Evolutionary conservation across 169 alveolate species (phyloP).

Genomic region (Plasmodium billcollinsi): DNA sequence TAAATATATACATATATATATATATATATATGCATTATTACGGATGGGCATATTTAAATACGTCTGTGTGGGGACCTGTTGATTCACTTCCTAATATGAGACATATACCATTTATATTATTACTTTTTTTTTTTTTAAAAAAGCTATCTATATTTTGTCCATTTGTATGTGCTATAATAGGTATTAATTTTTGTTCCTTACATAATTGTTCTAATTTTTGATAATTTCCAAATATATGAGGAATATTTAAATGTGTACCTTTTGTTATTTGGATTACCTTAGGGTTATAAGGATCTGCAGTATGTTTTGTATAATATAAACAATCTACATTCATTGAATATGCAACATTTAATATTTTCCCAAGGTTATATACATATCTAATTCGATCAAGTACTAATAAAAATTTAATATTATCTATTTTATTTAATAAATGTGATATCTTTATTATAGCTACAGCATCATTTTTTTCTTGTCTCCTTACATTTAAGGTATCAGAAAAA

Average conservation of each 20-base stretch:
- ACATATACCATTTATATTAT: conserved; percentile 43
- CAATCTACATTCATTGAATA: conserved; percentile 81
- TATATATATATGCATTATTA: neutral
- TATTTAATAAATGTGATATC: conserved; percentile 9
- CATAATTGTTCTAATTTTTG: conserved; percentile 79
- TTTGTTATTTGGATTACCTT: conserved; percentile 84
- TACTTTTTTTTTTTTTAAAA: conserved; percentile 4
- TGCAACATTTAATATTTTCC: conserved; percentile 81
- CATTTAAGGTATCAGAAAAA: conserved; percentile 47
- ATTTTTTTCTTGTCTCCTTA: conserved; percentile 17
- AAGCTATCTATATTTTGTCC: conserved; percentile 37
- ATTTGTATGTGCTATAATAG: conserved; percentile 85
- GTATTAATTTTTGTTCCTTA: conserved; percentile 77
- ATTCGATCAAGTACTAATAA: conserved; percentile 83
- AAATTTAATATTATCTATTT: conserved; percentile 48
- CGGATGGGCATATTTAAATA: conserved; percentile 66
- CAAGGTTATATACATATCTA: conserved; percentile 84
- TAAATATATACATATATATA: neutral
- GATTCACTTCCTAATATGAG: conserved; percentile 71
- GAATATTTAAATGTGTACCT: conserved; percentile 82
- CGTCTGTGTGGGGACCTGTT: conserved; percentile 65
- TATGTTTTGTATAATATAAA: conserved; percentile 79
- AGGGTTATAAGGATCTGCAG: conserved; percentile 86
- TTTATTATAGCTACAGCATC: conserved; percentile 72
- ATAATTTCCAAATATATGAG: conserved; percentile 79